These are phyloP conservation scores for Agaricus blazei DNA, from an alignment of 768 basidiomycete genomes.

Conservation along the genomic window DNA sequence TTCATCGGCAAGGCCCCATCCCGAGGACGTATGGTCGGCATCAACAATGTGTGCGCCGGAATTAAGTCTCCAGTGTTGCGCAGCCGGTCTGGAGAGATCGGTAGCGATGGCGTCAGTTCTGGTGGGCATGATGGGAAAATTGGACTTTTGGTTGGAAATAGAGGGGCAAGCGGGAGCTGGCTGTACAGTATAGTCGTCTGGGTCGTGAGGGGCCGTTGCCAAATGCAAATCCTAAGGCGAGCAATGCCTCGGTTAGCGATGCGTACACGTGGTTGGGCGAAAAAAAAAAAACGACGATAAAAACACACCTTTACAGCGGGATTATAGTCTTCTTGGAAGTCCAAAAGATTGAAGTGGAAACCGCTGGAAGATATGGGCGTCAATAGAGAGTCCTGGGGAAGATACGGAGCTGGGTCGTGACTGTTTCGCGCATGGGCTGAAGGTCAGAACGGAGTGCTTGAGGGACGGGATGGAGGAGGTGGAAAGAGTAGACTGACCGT, in stretches of 20 bases:
- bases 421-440: constrained; percentile 68
- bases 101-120: constrained; percentile 36
- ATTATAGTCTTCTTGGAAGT: background rate
- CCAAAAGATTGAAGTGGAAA: constrained; percentile 5
- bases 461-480: constrained; percentile 20
- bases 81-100: constrained; percentile 34
- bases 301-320: constrained; percentile 6
- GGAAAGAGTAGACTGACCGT: constrained; percentile 28
- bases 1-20: constrained; percentile 72
- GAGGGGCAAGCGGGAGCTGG: constrained; percentile 27
- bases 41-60: constrained; percentile 61
- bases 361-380: constrained; percentile 2
- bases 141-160: constrained; percentile 14
- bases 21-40: constrained; percentile 40
- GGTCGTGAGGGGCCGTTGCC: constrained; percentile 27
- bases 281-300: background rate
- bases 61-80: constrained; percentile 61
- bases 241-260: constrained; percentile 11
- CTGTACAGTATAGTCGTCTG: constrained; percentile 22
- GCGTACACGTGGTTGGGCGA: constrained; percentile 6
- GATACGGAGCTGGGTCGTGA: constrained; percentile 32
- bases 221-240: constrained; percentile 43
- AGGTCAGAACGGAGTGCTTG: constrained; percentile 23
- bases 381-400: constrained; percentile 18
- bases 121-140: constrained; percentile 36